Evolutionary conservation across 2,329 filamentous ascomycete species (phyloP).

Genomic region (Atkinsonella texensis): DNA sequence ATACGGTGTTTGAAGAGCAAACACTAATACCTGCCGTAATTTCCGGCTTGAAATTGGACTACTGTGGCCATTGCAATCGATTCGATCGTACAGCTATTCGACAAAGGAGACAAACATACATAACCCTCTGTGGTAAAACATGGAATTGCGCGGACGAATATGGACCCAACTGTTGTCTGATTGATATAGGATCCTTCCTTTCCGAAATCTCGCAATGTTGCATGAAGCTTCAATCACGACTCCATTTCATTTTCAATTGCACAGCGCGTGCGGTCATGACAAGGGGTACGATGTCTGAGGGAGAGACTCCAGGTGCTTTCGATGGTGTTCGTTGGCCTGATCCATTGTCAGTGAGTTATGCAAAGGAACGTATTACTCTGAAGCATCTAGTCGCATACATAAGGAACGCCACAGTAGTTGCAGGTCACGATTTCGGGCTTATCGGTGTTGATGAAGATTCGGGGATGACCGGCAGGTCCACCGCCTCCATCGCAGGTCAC

Average conservation of each 20-base stretch:
- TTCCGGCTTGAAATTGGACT: background rate
- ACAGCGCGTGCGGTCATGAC: slow-evolving; percentile 23
- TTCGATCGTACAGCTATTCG: background rate
- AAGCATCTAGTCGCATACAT: slow-evolving; percentile 46
- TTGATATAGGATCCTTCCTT: background rate
- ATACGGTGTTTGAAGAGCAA: too few relatives aligned
- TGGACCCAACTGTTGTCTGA: background rate
- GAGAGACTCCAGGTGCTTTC: slow-evolving; percentile 70
- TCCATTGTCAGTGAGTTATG: background rate
- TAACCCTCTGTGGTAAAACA: background rate
- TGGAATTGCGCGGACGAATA: background rate
- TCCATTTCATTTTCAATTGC: background rate
- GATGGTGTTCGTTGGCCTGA: slow-evolving; percentile 83
- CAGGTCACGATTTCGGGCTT: slow-evolving; percentile 89
- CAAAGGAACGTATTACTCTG: background rate
- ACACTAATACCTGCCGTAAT: background rate
- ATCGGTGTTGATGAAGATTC: slow-evolving; percentile 95
- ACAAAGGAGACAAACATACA: background rate
- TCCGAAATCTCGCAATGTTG: background rate
- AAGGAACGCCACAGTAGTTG: slow-evolving; percentile 88
- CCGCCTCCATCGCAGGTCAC: slow-evolving; percentile 90
- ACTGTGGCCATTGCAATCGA: background rate
- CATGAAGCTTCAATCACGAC: background rate
- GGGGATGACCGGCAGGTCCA: slow-evolving; percentile 79
- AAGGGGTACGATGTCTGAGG: slow-evolving; percentile 75